Base-by-base conservation (phyloP, 768 basidiomycete genomes). In the Xanthoconium stramineum region DNA sequence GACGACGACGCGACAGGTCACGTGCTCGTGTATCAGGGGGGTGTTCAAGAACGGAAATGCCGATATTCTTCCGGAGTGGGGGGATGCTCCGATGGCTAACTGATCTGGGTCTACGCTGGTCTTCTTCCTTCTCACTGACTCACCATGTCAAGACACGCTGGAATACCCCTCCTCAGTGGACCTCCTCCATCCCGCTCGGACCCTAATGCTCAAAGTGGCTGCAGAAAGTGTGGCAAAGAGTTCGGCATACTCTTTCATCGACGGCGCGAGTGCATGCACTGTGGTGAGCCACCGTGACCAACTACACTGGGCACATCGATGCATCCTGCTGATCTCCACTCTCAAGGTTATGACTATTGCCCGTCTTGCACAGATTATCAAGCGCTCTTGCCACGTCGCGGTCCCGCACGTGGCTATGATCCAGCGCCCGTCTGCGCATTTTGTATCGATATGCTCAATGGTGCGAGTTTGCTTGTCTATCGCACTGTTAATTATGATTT, bases 171-270 rank as follows among this genome's bases (percentile, higher is more conserved):
- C 12, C 78, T 91, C 40, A 90, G 88, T 59, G 87, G 87, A 2
- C 85, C 80, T 9, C 82, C 84, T 2, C 81, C 81, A 0, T 54
- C 70, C 6, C 71, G 71, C 50, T 56, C 47, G 0, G 70, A 29
- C 59, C 71, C 57, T 54, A 56, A 8, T 35, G 5, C 55, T n/a
- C 72, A 50, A 55, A 55, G 56, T 9, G 69, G 75, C 5, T 90
- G 88, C 59, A 80, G 86, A 67, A 89, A 83, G 68, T 91, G 89
- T 66, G 81, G 77, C 67, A 89, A 78, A 68, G 88, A 90, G 65
- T 90, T 90, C 67, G 84, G 79, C 62, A 67, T 86, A 19, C 56
- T 90, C 48, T 84, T 91, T 63, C 74, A 82, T 53, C 75, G 89
- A 50, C 78, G 83, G 46, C 80, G 82, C 61, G 80, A 73, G 58